These are phyloP conservation scores for Adansonia madagascariensis DNA, from an alignment of 441 rosid species.

Conservation along the genomic window DNA sequence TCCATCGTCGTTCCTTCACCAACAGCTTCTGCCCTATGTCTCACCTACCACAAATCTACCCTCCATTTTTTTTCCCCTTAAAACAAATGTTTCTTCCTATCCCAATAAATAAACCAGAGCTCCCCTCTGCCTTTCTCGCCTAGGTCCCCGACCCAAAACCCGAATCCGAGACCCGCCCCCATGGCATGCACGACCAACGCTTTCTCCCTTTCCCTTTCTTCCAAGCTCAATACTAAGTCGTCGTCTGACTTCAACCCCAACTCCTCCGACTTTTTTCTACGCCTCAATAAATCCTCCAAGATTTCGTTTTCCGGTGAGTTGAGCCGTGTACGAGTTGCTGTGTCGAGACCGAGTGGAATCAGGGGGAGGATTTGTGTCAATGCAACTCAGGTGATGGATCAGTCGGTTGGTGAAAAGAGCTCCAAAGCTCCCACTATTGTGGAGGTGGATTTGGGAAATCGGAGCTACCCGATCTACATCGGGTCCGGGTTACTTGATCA, in stretches of 20 bases:
- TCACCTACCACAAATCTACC: slow-evolving; percentile 35
- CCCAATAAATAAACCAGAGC: neutral
- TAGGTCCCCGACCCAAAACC: too few relatives aligned
- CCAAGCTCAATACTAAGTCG: slow-evolving; percentile 27
- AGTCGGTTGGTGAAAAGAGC: slow-evolving; percentile 42
- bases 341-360: slow-evolving; percentile 25
- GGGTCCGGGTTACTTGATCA: slow-evolving; percentile 87
- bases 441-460: slow-evolving; percentile 82
- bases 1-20: neutral
- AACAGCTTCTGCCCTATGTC: slow-evolving; percentile 21
- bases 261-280: too few relatives aligned
- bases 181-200: slow-evolving; percentile 70
- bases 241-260: slow-evolving; percentile 27
- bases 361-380: slow-evolving; percentile 46
- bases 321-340: slow-evolving; percentile 31
- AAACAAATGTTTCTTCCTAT: neutral
- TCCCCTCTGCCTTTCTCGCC: too few relatives aligned
- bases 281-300: slow-evolving; percentile 33
- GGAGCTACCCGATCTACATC: slow-evolving; percentile 93
- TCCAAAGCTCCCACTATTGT: slow-evolving; percentile 63
- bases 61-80: neutral
- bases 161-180: neutral
- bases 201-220: slow-evolving; percentile 47
- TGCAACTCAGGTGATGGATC: slow-evolving; percentile 67
- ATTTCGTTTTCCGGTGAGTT: slow-evolving; percentile 39